Evolutionary conservation across 371 early-diverging fungal species (phyloP).

Genomic region (Mucor irregularis): DNA sequence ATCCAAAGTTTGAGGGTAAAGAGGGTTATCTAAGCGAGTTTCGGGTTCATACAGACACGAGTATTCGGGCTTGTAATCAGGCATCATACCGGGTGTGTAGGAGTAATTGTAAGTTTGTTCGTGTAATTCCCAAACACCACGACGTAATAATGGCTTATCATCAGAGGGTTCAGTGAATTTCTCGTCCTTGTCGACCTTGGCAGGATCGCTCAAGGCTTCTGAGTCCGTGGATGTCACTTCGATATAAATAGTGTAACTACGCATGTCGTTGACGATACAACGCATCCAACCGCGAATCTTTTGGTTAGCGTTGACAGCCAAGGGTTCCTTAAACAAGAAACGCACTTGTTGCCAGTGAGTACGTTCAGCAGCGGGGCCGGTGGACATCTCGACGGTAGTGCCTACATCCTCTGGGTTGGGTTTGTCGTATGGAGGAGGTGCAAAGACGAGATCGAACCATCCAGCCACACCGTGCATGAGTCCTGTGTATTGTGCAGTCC

Average conservation of each 20-base stretch:
- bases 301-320: conserved; percentile 94
- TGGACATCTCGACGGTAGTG: conserved; percentile 69
- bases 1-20: conserved; percentile 8
- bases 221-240: conserved; percentile 60
- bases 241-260: conserved; percentile 84
- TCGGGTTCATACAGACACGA: conserved; percentile 75
- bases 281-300: conserved; percentile 82
- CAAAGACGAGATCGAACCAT: conserved; percentile 94
- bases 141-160: conserved; percentile 48
- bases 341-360: conserved; percentile 99
- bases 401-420: conserved; percentile 17
- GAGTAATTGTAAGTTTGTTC: conserved; percentile 91
- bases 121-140: conserved; percentile 87
- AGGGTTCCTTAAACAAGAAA: conserved; percentile 89
- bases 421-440: conserved; percentile 42
- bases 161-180: conserved; percentile 14
- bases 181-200: conserved; percentile 10
- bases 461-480: conserved; percentile 94
- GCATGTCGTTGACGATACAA: conserved; percentile 85
- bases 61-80: conserved; percentile 67
- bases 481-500: conserved; percentile 86
- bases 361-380: conserved; percentile 80
- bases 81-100: conserved; percentile 59
- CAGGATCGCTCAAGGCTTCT: conserved; percentile 24
- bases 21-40: conserved; percentile 21